Percentiles rank a stretch among this genome's conserved stretches.
Conservation (phyloP, 768 basidiomycete species). For the Chlorophyllum brunneum region DNA sequence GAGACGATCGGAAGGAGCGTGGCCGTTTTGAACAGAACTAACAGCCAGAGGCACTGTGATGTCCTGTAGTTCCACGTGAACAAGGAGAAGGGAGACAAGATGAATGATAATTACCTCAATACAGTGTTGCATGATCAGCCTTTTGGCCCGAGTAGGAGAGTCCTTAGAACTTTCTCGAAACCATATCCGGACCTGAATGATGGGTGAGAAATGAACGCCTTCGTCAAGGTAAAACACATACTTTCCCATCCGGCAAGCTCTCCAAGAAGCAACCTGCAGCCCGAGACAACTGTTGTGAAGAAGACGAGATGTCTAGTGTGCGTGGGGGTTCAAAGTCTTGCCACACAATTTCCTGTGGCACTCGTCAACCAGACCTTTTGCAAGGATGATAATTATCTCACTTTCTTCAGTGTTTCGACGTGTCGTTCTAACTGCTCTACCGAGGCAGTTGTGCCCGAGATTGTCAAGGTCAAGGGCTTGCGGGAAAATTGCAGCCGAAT, state of each 20-base stretch:
- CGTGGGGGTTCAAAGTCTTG: conserved; percentile 42
- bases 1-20: conserved; percentile 18
- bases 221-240: conserved; percentile 19
- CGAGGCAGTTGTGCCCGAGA: conserved; percentile 53
- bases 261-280: conserved; percentile 62
- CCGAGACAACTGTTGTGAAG: conserved; percentile 66
- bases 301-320: conserved; percentile 34
- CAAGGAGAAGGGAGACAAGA: conserved; percentile 8
- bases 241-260: conserved; percentile 44
- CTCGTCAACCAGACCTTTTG: conserved; percentile 2
- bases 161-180: conserved; percentile 36
- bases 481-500: conserved; percentile 57
- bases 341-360: conserved; percentile 34
- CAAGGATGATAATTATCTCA: conserved; percentile 22
- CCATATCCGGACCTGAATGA: conserved; percentile 49
- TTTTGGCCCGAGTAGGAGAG: conserved; percentile 41
- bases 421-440: conserved; percentile 45
- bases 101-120: conserved; percentile 40
- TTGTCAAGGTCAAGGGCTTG: conserved; percentile 53
- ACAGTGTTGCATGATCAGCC: conserved; percentile 48
- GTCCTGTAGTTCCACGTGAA: background rate
- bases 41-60: conserved; percentile 1
- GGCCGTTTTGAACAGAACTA: background rate
- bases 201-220: background rate
- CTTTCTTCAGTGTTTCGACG: conserved; percentile 47